Percentiles rank a stretch among this genome's conserved stretches.
phyloP scores from a whole-genome alignment of 2,329 filamentous ascomycete genomes.

The Alternaria arborescens region DNA sequence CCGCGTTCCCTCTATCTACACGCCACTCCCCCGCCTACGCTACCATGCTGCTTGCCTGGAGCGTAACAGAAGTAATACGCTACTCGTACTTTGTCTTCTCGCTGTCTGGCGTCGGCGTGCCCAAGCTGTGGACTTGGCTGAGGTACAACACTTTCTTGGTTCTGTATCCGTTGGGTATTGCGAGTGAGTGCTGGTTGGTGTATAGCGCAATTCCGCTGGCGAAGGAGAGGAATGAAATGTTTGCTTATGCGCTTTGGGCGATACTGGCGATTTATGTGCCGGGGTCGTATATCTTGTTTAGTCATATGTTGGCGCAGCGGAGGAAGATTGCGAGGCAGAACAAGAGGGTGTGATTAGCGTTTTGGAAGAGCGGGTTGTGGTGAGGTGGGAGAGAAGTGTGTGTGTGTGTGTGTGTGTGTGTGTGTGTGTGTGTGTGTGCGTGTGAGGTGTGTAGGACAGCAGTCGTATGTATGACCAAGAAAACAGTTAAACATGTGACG shows the following conservation, averaged over 20 bases:
- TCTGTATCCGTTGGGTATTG: conserved; percentile 90
- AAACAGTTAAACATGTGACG: background rate
- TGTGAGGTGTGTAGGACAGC: rapidly evolving
- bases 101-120: conserved; percentile 66
- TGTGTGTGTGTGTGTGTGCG: background rate
- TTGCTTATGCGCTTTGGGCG: conserved; percentile 67
- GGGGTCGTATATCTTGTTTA: conserved; percentile 83
- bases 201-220: conserved; percentile 73
- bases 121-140: conserved; percentile 76
- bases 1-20: conserved; percentile 71
- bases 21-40: conserved; percentile 69
- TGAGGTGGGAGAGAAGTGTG: background rate
- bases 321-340: conserved; percentile 66
- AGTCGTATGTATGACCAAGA: background rate
- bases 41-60: conserved; percentile 87
- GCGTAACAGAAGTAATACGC: conserved; percentile 87
- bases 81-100: conserved; percentile 90
- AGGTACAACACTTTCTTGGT: conserved; percentile 92
- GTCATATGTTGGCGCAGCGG: conserved; percentile 93
- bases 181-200: conserved; percentile 84
- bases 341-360: background rate
- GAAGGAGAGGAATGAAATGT: conserved; percentile 58
- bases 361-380: too few species aligned
- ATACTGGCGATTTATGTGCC: conserved; percentile 81
- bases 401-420: background rate